These are phyloP conservation scores for Rhododendron henanense DNA, from an alignment of 148 eudicot genomes.

Conservation along the genomic window DNA sequence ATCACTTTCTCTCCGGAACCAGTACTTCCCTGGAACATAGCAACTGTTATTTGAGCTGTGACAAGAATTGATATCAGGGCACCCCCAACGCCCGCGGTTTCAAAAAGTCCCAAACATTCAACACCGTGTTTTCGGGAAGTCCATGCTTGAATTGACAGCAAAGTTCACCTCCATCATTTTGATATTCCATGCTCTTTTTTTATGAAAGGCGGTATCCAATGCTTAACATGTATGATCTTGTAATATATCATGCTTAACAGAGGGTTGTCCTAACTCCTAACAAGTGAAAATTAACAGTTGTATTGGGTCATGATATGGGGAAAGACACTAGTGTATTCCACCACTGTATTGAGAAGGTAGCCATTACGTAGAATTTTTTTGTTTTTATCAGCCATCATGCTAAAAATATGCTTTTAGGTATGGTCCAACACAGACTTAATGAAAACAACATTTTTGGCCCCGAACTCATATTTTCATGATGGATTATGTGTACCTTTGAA, in stretches of 20 bases:
- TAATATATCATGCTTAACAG: neutral
- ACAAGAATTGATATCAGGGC: neutral
- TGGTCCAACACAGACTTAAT: neutral
- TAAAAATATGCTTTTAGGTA: neutral
- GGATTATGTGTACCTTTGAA: neutral
- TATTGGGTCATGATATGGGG: neutral
- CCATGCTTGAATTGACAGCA: neutral
- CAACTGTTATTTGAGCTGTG: neutral
- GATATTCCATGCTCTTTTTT: no score
- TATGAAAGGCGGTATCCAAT: neutral
- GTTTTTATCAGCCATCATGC: neutral
- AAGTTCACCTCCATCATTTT: neutral
- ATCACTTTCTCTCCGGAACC: conserved; percentile 54
- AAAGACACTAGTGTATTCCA: neutral
- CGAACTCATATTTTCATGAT: neutral
- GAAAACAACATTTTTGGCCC: neutral
- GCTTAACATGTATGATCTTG: neutral
- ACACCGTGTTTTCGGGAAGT: neutral
- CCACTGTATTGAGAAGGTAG: neutral
- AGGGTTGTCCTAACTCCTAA: neutral
- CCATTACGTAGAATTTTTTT: neutral
- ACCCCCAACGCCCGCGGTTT: neutral
- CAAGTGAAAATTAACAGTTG: neutral
- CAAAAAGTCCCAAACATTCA: neutral
- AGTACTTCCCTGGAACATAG: conserved; percentile 40